Evolutionary conservation across 108 stramenopile species (phyloP).

Genomic region (Skeletonema tropicum): DNA sequence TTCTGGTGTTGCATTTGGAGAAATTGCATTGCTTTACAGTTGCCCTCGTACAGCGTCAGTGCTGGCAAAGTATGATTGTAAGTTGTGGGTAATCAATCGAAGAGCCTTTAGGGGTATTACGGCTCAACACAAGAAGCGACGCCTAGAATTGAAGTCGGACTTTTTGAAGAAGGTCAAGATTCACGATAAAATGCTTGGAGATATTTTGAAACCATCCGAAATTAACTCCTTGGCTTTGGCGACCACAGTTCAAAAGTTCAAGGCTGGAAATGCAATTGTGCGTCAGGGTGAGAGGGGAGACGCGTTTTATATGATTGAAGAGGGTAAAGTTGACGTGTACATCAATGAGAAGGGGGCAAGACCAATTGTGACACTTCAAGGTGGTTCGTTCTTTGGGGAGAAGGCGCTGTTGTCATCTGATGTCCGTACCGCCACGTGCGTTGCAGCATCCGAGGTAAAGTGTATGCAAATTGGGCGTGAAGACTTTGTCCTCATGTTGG

Average conservation of each 20-base stretch:
- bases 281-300: conserved; percentile 56
- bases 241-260: conserved; percentile 39
- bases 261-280: conserved; percentile 42
- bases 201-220: conserved; percentile 48
- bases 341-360: conserved; percentile 43
- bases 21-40: conserved; percentile 85
- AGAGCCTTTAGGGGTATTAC: conserved; percentile 56
- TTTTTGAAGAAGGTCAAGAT: conserved; percentile 65
- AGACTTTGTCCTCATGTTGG: conserved; percentile 70
- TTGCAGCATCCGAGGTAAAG: conserved; percentile 49
- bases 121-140: conserved; percentile 53
- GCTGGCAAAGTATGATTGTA: conserved; percentile 44
- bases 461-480: conserved; percentile 58
- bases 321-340: conserved; percentile 44
- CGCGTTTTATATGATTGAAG: conserved; percentile 59
- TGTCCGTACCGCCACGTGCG: conserved; percentile 53
- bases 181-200: conserved; percentile 54
- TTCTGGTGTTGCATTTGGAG: conserved; percentile 74
- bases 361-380: conserved; percentile 41
- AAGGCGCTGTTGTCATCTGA: conserved; percentile 53
- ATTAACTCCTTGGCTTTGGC: conserved; percentile 53
- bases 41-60: conserved; percentile 78
- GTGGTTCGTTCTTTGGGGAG: conserved; percentile 54
- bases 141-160: conserved; percentile 51
- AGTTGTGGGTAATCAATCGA: conserved; percentile 71